Percentiles rank a stretch among this genome's conserved stretches.
phyloP scores from a whole-genome alignment of 2,329 filamentous ascomycete genomes.

The Lasiodiplodia citricola region DNA sequence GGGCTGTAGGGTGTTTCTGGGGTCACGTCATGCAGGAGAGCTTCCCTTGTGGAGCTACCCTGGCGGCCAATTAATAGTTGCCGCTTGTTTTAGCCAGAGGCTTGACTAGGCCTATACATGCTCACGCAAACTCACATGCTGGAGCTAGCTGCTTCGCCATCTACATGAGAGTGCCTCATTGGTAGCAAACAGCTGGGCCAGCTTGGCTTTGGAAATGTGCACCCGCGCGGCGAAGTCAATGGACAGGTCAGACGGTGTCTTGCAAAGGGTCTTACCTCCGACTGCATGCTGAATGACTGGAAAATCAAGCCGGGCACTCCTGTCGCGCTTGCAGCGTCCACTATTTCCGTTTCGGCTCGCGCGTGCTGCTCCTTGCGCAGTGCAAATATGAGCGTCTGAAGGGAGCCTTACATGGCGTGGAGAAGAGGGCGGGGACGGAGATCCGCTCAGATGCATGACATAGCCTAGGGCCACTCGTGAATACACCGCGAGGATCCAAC shows the following conservation, averaged over 20 bases:
- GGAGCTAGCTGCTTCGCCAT: background rate
- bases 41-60: slow-evolving; percentile 20
- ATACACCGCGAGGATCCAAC: background rate
- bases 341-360: background rate
- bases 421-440: background rate
- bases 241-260: background rate
- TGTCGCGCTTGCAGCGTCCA: background rate
- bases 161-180: background rate
- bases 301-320: background rate
- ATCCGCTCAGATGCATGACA: background rate
- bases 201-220: background rate
- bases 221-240: background rate
- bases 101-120: background rate
- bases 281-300: too few relatives aligned
- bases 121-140: background rate
- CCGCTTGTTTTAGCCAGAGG: slow-evolving; percentile 8
- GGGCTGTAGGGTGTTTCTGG: slow-evolving; percentile 17
- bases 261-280: background rate
- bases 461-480: background rate
- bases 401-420: background rate
- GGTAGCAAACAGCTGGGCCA: background rate
- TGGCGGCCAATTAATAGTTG: slow-evolving; percentile 22
- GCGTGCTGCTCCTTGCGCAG: background rate
- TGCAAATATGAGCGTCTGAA: background rate
- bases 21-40: slow-evolving; percentile 23